These are phyloP conservation scores for Suillus cothurnatus DNA, from an alignment of 768 basidiomycete genomes.

Conservation along the genomic window DNA sequence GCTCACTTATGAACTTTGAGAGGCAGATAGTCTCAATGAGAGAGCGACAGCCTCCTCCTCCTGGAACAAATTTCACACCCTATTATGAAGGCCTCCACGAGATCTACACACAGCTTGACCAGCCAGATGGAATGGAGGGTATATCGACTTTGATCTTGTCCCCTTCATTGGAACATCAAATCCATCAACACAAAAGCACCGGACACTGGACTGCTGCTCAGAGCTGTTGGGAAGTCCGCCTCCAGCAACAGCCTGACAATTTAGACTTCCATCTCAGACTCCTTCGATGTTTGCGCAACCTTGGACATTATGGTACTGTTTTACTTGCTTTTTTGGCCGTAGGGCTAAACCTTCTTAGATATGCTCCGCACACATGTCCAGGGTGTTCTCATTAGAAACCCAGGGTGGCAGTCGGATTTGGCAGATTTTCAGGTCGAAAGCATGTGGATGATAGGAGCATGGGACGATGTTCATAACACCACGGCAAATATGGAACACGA, in stretches of 20 bases:
- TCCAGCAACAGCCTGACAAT: conserved; percentile 90
- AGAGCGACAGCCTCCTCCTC: conserved; percentile 39
- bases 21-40: conserved; percentile 66
- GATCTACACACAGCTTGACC: conserved; percentile 94
- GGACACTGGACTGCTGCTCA: conserved; percentile 98
- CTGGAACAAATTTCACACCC: conserved; percentile 44
- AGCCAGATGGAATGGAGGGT: conserved; percentile 99
- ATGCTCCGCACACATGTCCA: conserved; percentile 93
- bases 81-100: conserved; percentile 91
- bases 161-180: conserved; percentile 93
- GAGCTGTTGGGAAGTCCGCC: conserved; percentile 96
- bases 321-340: conserved; percentile 6
- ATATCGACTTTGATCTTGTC: conserved; percentile 86
- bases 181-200: conserved; percentile 95
- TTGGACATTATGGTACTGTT: conserved; percentile 89
- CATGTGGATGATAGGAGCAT: conserved; percentile 95
- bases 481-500: conserved; percentile 51
- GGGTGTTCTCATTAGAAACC: conserved; percentile 84
- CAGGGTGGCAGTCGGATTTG: conserved; percentile 78
- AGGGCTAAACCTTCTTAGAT: conserved; percentile 49
- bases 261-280: conserved; percentile 88
- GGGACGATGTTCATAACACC: conserved; percentile 75
- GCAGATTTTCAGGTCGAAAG: conserved; percentile 90
- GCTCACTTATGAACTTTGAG: conserved; percentile 95
- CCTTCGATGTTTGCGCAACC: conserved; percentile 85